Evolutionary conservation across 2,329 filamentous ascomycete genomes (phyloP), one percentile per base, ranked within the genome.

Genomic region (Xylaria multiplex): DNA sequence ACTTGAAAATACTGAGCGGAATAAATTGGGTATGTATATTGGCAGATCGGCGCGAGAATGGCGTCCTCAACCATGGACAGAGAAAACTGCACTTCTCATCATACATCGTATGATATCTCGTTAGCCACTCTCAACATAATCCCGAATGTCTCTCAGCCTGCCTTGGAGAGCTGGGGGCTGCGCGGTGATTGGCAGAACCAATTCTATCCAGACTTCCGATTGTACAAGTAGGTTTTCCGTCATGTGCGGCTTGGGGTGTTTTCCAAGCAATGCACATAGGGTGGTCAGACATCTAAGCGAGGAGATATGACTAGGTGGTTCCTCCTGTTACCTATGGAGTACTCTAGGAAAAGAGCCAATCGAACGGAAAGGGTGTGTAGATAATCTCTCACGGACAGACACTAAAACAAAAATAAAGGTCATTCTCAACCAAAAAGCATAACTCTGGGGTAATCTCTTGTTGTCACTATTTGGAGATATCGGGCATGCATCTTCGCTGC

Each of bases 201-300:
- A 43, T 46, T 43, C 32, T n/a, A 45, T 40, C 22, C 30, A 40
- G 19, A n/a, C 53, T 55, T 40, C 61, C 53, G 57, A 62, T 45
- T 30, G 32, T 49, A 35, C 32, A 35, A 9, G 32, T 35, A 52
- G 40, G 27, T 6, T 53, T 59, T 27, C 43, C 50, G 59, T 66
- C 65, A 67, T 56, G 62, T 65, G 65, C 57, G 57, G 45, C 43
- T 46, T 62, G 19, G 52, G 40, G 30, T 46, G 46, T 37, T 52
- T 14, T 52, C 54, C 46, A 27, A 57, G 50, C 55, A 30, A 40
- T 48, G 22, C 45, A 46, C 30, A 13, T 52, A 52, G 32, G 62
- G 63, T 66, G 66, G 66, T 66, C 66, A 66, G 66, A 66, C 50
- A 19, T 46, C 24, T 27, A 27, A 62, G 53, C 53, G 40, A 62